phyloP scores from a whole-genome alignment of 2,329 filamentous ascomycete genomes.

The Metarhizium rileyi region DNA sequence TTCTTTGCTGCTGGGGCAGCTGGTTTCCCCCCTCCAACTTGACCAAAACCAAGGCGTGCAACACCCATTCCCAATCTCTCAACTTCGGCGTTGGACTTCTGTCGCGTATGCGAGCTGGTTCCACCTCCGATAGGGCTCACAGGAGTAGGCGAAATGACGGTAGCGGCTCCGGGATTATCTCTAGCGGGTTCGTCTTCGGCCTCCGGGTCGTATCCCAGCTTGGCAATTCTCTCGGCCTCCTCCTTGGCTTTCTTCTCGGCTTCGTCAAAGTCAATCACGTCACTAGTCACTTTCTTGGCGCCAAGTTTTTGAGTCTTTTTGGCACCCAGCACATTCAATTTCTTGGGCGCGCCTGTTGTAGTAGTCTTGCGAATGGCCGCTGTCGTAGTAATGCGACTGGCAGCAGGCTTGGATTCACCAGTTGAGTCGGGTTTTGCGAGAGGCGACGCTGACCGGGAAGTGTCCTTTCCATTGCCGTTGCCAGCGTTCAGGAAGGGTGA shows the following conservation, averaged over 20 bases:
- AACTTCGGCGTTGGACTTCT: constrained; percentile 66
- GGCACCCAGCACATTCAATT: constrained; percentile 74
- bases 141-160: constrained; percentile 65
- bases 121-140: constrained; percentile 54
- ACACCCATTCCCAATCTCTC: constrained; percentile 88
- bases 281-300: constrained; percentile 77
- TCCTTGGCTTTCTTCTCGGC: constrained; percentile 96
- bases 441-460: constrained; percentile 73
- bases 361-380: constrained; percentile 72
- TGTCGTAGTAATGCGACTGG: constrained; percentile 66
- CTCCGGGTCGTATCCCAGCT: constrained; percentile 89
- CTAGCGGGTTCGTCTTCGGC: constrained; percentile 55
- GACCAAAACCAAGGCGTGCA: constrained; percentile 76
- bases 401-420: constrained; percentile 46
- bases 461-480: constrained; percentile 51
- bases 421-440: constrained; percentile 53
- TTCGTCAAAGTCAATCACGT: constrained; percentile 90
- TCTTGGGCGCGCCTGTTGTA: constrained; percentile 56
- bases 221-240: constrained; percentile 90
- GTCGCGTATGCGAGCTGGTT: constrained; percentile 43
- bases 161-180: constrained; percentile 43
- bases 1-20: constrained; percentile 49
- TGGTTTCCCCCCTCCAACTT: constrained; percentile 58
- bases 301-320: constrained; percentile 82
- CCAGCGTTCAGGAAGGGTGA: constrained; percentile 85